Conservation (phyloP, 2,329 filamentous ascomycete species). For the Davidsoniella eucalypti region DNA sequence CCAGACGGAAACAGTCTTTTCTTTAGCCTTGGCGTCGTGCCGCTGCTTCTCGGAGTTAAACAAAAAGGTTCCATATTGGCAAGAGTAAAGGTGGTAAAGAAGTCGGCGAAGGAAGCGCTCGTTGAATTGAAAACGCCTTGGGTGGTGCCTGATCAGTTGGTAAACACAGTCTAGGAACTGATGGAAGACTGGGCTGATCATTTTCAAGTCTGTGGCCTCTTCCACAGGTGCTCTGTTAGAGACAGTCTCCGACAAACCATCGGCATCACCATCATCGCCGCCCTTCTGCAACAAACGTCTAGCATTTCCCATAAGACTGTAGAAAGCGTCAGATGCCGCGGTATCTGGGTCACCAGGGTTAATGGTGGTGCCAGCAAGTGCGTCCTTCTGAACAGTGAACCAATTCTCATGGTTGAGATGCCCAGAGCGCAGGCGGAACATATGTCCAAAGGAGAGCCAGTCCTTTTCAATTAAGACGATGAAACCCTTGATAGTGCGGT, state of each 20-base stretch:
- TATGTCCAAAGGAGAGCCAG: constrained; percentile 94
- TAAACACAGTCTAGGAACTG: constrained; percentile 93
- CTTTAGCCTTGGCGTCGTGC: constrained; percentile 47
- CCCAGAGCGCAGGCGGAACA: constrained; percentile 87
- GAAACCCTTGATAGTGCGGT: constrained; percentile 84
- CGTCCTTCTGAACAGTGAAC: constrained; percentile 78
- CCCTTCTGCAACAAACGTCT: constrained; percentile 63
- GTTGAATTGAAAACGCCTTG: constrained; percentile 86
- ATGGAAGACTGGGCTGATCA: constrained; percentile 91
- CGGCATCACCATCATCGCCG: constrained; percentile 45
- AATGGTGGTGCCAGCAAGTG: constrained; percentile 45
- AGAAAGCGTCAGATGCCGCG: constrained; percentile 55
- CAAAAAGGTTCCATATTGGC: constrained; percentile 91
- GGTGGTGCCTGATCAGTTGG: constrained; percentile 72
- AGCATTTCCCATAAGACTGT: constrained; percentile 69
- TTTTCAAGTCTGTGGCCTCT: constrained; percentile 65
- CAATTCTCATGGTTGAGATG: constrained; percentile 82
- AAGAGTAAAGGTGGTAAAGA: constrained; percentile 86
- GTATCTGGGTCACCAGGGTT: constrained; percentile 42
- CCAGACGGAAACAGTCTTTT: constrained; percentile 79
- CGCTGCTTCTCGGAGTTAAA: constrained; percentile 91
- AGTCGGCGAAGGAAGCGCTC: constrained; percentile 80
- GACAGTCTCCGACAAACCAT: constrained; percentile 27
- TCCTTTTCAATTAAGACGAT: constrained; percentile 93
- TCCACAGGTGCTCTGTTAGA: constrained; percentile 29